A percentile compares a stretch with the other conserved stretches of the same genome.
Evolutionary conservation across 768 basidiomycete genomes (phyloP).

Genomic region (Auricularia heimuer): DNA sequence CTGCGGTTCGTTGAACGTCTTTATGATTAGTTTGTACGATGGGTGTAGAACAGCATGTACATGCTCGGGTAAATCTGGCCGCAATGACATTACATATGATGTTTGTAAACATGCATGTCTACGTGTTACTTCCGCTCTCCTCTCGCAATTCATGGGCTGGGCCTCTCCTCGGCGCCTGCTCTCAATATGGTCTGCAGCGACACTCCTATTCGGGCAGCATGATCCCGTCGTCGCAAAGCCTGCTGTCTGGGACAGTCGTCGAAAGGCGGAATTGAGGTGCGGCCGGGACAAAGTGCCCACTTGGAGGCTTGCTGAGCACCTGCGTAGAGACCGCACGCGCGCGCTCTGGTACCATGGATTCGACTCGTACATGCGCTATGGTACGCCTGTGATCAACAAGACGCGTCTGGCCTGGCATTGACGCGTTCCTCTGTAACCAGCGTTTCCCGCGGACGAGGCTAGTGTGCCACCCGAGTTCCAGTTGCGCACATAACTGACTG

Average conservation of each 20-base stretch:
- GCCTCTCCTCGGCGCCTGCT: background rate
- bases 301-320: background rate
- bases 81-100: too few relatives aligned
- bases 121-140: constrained; percentile 20
- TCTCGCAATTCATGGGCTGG: constrained; percentile 7
- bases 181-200: background rate
- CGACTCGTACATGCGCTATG: constrained; percentile 77
- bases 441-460: constrained; percentile 84
- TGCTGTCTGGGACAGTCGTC: constrained; percentile 44
- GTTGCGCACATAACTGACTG: constrained; percentile 6
- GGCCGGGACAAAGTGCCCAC: constrained; percentile 12
- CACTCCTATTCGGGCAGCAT: background rate
- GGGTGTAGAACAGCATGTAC: background rate
- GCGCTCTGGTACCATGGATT: constrained; percentile 89
- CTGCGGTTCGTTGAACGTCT: background rate
- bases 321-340: constrained; percentile 52
- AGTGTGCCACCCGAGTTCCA: constrained; percentile 4
- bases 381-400: constrained; percentile 28
- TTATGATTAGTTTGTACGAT: background rate
- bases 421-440: constrained; percentile 27
- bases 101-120: constrained; percentile 15
- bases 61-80: too few relatives aligned
- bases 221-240: background rate
- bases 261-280: constrained; percentile 49
- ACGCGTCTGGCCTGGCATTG: constrained; percentile 11